These are phyloP conservation scores for Pharnaceum exiguum DNA, from an alignment of 148 eudicot species.

Conservation along the genomic window DNA sequence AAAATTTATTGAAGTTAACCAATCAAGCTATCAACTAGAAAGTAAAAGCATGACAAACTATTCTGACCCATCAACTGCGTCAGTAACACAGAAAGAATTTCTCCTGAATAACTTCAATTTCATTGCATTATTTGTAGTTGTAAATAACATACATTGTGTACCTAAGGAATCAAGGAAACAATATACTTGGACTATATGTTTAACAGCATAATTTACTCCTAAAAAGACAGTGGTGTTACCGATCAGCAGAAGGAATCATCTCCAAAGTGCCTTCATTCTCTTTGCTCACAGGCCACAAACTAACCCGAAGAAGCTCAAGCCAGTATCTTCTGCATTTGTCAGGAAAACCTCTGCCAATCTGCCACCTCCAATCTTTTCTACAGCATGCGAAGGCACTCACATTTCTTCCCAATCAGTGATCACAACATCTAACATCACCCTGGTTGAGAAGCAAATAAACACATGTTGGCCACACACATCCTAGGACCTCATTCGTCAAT, in stretches of 20 bases:
- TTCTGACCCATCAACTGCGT: background rate
- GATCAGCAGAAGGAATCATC: slow-evolving; percentile 9
- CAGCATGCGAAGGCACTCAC: slow-evolving; percentile 5
- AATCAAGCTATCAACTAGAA: too few relatives aligned
- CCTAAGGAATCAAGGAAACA: background rate
- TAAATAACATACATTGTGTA: slow-evolving; percentile 14
- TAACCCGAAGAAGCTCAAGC: background rate
- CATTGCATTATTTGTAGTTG: slow-evolving; percentile 10
- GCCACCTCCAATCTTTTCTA: too few relatives aligned
- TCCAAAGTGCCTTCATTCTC: slow-evolving; percentile 8
- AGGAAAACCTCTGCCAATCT: background rate
- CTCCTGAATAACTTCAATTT: slow-evolving; percentile 1
- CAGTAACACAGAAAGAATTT: background rate
- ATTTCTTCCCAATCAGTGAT: background rate
- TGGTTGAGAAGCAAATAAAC: background rate
- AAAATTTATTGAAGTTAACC: too few relatives aligned
- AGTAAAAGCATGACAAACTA: background rate
- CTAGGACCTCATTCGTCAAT: background rate
- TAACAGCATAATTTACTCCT: slow-evolving; percentile 11
- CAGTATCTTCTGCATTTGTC: slow-evolving; percentile 3
- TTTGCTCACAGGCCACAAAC: slow-evolving; percentile 11
- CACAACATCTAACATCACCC: background rate
- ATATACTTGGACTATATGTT: background rate
- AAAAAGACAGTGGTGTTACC: background rate
- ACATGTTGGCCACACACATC: background rate